Conservation (phyloP, 1,139 yeast genomes). For the Candida labiduridarum region DNA sequence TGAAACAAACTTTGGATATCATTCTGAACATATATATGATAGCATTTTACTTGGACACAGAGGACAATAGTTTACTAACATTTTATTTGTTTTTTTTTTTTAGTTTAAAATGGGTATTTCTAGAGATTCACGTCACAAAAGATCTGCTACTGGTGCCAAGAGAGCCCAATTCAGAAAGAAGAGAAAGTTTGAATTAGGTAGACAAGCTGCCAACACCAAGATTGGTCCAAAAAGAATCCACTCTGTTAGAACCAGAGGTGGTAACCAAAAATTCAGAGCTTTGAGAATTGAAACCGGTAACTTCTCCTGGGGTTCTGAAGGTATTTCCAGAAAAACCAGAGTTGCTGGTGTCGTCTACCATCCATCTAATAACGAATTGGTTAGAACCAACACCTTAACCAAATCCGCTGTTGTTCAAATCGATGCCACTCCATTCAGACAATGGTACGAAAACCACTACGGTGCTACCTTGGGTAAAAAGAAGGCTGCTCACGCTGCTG, state of each 20-base stretch:
- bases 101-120: slow-evolving; percentile 89
- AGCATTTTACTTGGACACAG: not conserved
- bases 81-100: slow-evolving; percentile 5
- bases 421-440: slow-evolving; percentile 99
- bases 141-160: slow-evolving; percentile 99
- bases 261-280: slow-evolving; percentile 99
- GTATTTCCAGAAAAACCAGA: slow-evolving; percentile 98
- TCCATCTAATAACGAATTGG: slow-evolving; percentile 99
- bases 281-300: slow-evolving; percentile 99
- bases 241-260: slow-evolving; percentile 99
- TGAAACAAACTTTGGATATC: not conserved
- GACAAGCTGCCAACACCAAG: slow-evolving; percentile 99
- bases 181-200: slow-evolving; percentile 99
- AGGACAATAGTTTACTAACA: slow-evolving; percentile 27
- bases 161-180: slow-evolving; percentile 99
- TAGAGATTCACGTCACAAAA: slow-evolving; percentile 99
- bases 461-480: slow-evolving; percentile 93
- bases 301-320: slow-evolving; percentile 99
- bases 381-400: slow-evolving; percentile 99
- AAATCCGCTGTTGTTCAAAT: slow-evolving; percentile 98
- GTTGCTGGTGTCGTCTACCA: slow-evolving; percentile 97
- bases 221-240: slow-evolving; percentile 99
- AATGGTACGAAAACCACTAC: slow-evolving; percentile 99
- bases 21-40: not conserved
- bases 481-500: slow-evolving; percentile 40